phyloP scores from a whole-genome alignment of 352 stramenopile species.

The Pythium phragmiticola region DNA sequence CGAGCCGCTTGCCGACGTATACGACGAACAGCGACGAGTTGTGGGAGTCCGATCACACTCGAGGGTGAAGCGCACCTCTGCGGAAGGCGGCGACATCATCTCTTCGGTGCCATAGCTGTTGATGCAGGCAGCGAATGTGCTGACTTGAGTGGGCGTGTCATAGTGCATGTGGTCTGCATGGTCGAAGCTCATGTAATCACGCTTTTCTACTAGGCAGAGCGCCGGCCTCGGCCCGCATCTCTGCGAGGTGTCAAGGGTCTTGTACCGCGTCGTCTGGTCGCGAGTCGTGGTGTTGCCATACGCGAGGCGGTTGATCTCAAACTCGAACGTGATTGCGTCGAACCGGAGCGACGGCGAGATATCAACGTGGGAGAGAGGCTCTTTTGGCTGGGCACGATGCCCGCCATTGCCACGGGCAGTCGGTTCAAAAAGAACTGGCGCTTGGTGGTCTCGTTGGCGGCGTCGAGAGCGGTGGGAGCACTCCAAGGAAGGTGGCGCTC shows the following conservation, averaged over 20 bases:
- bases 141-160: neutral
- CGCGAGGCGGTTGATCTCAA: neutral
- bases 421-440: no score
- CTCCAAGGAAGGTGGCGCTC: no score
- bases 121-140: neutral
- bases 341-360: slow-evolving; percentile 5
- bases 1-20: neutral
- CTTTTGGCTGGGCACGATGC: no score
- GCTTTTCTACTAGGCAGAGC: slow-evolving; percentile 1
- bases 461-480: no score
- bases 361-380: neutral
- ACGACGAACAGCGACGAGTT: slow-evolving; percentile 6
- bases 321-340: slow-evolving; percentile 9
- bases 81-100: neutral
- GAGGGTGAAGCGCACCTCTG: no score
- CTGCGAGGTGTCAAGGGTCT: neutral
- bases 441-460: no score
- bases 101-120: neutral
- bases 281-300: neutral
- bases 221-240: slow-evolving; percentile 5
- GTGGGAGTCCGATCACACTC: neutral
- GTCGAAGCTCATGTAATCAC: no score
- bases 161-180: neutral
- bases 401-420: no score
- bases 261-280: no score